Evolutionary conservation across 2,329 filamentous ascomycete genomes (phyloP), one percentile per base, ranked within the genome.

Genomic region (Colletotrichum theobromicola): DNA sequence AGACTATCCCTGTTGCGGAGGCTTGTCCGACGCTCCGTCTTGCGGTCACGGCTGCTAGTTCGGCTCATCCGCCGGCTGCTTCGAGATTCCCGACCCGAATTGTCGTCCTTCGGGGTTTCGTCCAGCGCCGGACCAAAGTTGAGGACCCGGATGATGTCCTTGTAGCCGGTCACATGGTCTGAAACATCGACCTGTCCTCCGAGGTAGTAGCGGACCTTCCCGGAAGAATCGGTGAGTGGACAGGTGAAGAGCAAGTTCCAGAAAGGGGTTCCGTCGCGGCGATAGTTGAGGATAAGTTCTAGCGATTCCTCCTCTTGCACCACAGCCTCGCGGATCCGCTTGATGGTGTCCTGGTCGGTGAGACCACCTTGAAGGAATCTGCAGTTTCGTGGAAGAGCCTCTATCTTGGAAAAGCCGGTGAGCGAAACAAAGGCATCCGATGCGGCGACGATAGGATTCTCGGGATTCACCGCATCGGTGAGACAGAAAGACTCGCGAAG

Each of bases 401-500:
- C 88, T 13, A 78, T 79, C 35, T 87, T 81, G 2, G 80, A 74
- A 74, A 89, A 89, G 7, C 89, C 89, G 1, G 88, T 90, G 6
- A 90, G 80, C n/a, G 83, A 81, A 62, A 88, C 82, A 72, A 90
- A 90, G 2, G 87, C 87, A 70, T 90, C 88, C 0, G 88, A 89
- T 4, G 85, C 86, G 71, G 81, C 88, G 0, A 85, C 75, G 50
- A 90, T 87, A 0, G 89, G 87, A 73, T 90, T 89, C 64, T 90
- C 88, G 0, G 85, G 83, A 57, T 84, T 83, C 6, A 81, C 78
- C 1, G 88, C 88, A 77, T 92, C 88, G 1, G 88, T 90, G 18
- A 92, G 79, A 70, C 89, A 90, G 76, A 92, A 92, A 26, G 90
- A 89, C 63, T 90, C 86, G 10, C 89, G 90, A 0, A 93, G 84